These are phyloP conservation scores for Kodamaea sagamina DNA, from an alignment of 805 yeast genomes.

Conservation along the genomic window DNA sequence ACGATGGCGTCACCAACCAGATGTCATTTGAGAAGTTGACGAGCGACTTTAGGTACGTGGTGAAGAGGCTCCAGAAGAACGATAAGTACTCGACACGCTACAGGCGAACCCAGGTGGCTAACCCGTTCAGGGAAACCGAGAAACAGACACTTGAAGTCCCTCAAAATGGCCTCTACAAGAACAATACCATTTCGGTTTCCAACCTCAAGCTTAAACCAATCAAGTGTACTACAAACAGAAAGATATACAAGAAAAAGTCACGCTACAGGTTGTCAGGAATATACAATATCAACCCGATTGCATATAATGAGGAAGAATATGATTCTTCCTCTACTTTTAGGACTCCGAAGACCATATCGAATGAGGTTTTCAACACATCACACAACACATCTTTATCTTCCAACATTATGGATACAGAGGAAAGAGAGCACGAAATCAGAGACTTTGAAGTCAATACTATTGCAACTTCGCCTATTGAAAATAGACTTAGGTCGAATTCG, in stretches of 20 bases:
- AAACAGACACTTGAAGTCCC: slow-evolving; percentile 2
- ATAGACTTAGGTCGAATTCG: slow-evolving; percentile 22
- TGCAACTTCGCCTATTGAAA: slow-evolving; percentile 16
- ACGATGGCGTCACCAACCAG: slow-evolving; percentile 35
- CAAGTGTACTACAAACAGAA: slow-evolving; percentile 31
- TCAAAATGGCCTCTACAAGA: slow-evolving; percentile 3
- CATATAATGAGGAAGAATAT: slow-evolving; percentile 13
- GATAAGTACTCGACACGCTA: slow-evolving; percentile 11
- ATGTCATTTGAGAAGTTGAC: slow-evolving; percentile 31
- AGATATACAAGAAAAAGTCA: slow-evolving; percentile 43
- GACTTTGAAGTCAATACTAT: slow-evolving; percentile 11
- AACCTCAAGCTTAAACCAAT: slow-evolving; percentile 42
- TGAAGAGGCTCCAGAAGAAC: slow-evolving; percentile 20
- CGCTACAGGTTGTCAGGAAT: slow-evolving; percentile 40
- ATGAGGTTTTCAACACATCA: slow-evolving; percentile 7
- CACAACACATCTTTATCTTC: slow-evolving; percentile 17
- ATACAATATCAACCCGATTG: slow-evolving; percentile 40
- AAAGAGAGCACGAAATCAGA: slow-evolving; percentile 1
- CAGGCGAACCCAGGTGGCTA: not conserved
- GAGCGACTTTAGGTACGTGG: slow-evolving; percentile 30
- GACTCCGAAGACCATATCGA: slow-evolving; percentile 3
- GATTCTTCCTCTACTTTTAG: slow-evolving; percentile 4
- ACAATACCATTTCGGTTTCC: slow-evolving; percentile 30
- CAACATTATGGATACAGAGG: slow-evolving; percentile 15
- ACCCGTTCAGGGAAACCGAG: slow-evolving; percentile 8